These are phyloP conservation scores for Teunomyces stri DNA, from an alignment of 805 yeast genomes.

Conservation along the genomic window DNA sequence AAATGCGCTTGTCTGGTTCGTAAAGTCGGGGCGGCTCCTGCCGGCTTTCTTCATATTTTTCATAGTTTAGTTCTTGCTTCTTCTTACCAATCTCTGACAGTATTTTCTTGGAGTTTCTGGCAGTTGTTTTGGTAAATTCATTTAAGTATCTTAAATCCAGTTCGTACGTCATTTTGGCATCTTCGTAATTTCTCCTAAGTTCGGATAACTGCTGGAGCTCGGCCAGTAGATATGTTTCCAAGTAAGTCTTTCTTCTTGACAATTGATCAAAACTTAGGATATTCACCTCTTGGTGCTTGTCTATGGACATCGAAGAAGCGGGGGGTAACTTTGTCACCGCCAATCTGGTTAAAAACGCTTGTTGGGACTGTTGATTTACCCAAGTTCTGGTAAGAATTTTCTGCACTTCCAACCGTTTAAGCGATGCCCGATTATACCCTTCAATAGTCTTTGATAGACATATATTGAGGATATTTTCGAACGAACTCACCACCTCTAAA, in stretches of 20 bases:
- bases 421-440: conserved; percentile 13
- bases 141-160: conserved; percentile 33
- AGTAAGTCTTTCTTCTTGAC: conserved; percentile 19
- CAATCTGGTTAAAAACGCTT: conserved; percentile 26
- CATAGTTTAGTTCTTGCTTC: conserved; percentile 2
- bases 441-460: conserved; percentile 26
- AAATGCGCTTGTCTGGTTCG: not conserved
- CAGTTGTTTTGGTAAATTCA: conserved; percentile 27
- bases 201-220: conserved; percentile 37
- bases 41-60: conserved; percentile 3
- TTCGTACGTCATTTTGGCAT: conserved; percentile 20
- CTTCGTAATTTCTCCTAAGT: conserved; percentile 24
- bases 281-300: conserved; percentile 8
- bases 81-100: not conserved
- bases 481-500: conserved; percentile 10
- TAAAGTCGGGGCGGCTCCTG: not conserved
- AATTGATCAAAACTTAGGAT: conserved; percentile 26
- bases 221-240: conserved; percentile 40
- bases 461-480: conserved; percentile 25
- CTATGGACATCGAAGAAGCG: conserved; percentile 15
- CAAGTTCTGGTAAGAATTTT: conserved; percentile 22
- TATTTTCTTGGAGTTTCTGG: conserved; percentile 4
- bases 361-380: conserved; percentile 16
- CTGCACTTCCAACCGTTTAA: conserved; percentile 22
- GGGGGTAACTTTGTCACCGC: conserved; percentile 26